Conservation (phyloP, 306 rosid genomes). For the Vachellia pachyceras region DNA sequence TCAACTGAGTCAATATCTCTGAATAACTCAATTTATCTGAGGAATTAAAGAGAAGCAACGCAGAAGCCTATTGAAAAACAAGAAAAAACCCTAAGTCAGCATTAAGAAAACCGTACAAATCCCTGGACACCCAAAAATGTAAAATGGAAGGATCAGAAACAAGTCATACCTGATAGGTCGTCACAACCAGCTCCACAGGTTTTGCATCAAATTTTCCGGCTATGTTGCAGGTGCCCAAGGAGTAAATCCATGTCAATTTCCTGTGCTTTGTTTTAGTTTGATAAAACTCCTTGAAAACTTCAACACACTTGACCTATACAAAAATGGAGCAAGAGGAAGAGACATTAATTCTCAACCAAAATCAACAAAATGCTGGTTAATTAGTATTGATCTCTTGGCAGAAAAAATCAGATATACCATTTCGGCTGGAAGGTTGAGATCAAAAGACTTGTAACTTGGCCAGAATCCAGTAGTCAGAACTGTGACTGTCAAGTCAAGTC, state of each 20-base stretch:
- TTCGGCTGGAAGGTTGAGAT: slow-evolving; percentile 90
- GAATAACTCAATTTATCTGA: slow-evolving; percentile 83
- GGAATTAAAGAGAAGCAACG: slow-evolving; percentile 82
- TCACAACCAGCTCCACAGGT: slow-evolving; percentile 84
- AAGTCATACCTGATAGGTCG: slow-evolving; percentile 86
- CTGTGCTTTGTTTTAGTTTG: slow-evolving; percentile 88
- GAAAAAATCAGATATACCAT: slow-evolving; percentile 62
- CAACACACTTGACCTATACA: slow-evolving; percentile 79
- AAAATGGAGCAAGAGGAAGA: background rate
- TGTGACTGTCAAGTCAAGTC: slow-evolving; percentile 87
- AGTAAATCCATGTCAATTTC: slow-evolving; percentile 94
- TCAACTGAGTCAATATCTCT: slow-evolving; percentile 84
- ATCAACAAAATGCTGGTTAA: slow-evolving; percentile 23
- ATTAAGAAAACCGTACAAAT: slow-evolving; percentile 23
- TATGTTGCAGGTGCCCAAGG: slow-evolving; percentile 88
- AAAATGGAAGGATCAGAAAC: slow-evolving; percentile 23
- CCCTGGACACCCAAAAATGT: slow-evolving; percentile 12
- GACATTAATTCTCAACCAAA: slow-evolving; percentile 30
- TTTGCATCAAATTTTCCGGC: slow-evolving; percentile 84
- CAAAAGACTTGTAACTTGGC: slow-evolving; percentile 98
- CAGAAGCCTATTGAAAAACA: slow-evolving; percentile 70
- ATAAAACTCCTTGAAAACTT: slow-evolving; percentile 90
- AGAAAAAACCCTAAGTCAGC: slow-evolving; percentile 31
- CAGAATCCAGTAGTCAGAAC: slow-evolving; percentile 95
- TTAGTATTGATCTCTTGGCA: slow-evolving; percentile 25